Conservation (phyloP, 2,329 filamentous ascomycete genomes). For the Fusarium burgessii region DNA sequence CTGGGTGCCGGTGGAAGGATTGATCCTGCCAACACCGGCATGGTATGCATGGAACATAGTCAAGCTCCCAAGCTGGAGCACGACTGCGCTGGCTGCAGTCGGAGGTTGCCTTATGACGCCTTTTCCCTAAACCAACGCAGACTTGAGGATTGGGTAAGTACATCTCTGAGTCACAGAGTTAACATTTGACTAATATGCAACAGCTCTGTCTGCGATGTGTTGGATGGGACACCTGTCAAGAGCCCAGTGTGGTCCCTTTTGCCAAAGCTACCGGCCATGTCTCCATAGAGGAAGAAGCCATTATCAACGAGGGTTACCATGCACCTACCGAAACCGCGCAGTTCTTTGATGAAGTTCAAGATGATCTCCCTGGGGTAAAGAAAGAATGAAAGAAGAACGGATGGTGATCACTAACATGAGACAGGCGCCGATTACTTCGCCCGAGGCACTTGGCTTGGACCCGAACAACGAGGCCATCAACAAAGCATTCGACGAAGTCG, state of each 20-base stretch:
- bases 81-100: slow-evolving; percentile 49
- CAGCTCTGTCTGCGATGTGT: slow-evolving; percentile 53
- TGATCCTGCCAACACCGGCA: slow-evolving; percentile 47
- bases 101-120: slow-evolving; percentile 43
- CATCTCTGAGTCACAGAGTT: background rate
- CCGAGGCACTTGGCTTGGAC: slow-evolving; percentile 41
- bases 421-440: slow-evolving; percentile 47
- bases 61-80: slow-evolving; percentile 41
- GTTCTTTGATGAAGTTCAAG: slow-evolving; percentile 45
- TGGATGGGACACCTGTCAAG: slow-evolving; percentile 53
- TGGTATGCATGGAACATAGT: slow-evolving; percentile 53
- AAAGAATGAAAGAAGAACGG: background rate
- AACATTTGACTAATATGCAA: slow-evolving; percentile 2
- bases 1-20: slow-evolving; percentile 24
- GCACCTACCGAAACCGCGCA: slow-evolving; percentile 30
- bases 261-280: slow-evolving; percentile 51
- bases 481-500: background rate
- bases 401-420: slow-evolving; percentile 8
- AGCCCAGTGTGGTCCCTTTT: slow-evolving; percentile 48
- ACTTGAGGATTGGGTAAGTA: slow-evolving; percentile 48
- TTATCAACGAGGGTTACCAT: slow-evolving; percentile 21
- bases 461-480: background rate
- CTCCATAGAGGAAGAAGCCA: slow-evolving; percentile 47
- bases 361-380: slow-evolving; percentile 38
- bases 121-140: slow-evolving; percentile 49